phyloP scores from a whole-genome alignment of 2,329 filamentous ascomycete genomes.

The Aciculosporium take region DNA sequence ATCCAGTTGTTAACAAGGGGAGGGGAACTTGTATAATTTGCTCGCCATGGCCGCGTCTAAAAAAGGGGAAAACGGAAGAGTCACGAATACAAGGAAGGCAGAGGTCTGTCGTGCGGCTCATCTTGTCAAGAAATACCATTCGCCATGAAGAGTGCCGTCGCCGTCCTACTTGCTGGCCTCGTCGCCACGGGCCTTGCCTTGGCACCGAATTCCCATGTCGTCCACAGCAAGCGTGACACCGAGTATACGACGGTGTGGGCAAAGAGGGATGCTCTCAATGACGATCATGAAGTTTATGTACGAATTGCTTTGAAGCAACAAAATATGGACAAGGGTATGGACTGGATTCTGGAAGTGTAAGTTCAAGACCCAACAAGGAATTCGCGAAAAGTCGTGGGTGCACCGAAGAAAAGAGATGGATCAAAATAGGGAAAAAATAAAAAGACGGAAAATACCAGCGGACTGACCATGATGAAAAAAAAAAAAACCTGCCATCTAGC shows the following conservation, averaged over 20 bases:
- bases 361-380: background rate
- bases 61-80: background rate
- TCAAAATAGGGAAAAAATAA: background rate
- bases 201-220: constrained; percentile 12
- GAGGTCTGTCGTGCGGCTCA: background rate
- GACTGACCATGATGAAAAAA: too few species aligned
- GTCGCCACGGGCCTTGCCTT: constrained; percentile 8
- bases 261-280: constrained; percentile 11
- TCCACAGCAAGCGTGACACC: constrained; percentile 19
- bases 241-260: constrained; percentile 11
- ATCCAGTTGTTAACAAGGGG: too few species aligned
- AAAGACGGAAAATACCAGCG: too few species aligned
- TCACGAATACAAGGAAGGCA: background rate
- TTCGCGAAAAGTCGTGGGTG: background rate
- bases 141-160: constrained; percentile 11
- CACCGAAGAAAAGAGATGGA: background rate
- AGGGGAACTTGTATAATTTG: background rate
- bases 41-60: background rate
- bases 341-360: constrained; percentile 26
- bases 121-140: background rate
- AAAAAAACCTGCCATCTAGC: constrained; percentile 1
- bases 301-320: constrained; percentile 30
- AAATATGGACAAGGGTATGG: constrained; percentile 31
- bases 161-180: constrained; percentile 10
- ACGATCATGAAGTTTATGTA: constrained; percentile 17